These are phyloP conservation scores for Colletotrichum magnum DNA, from an alignment of 2,329 filamentous ascomycete species.

Conservation along the genomic window DNA sequence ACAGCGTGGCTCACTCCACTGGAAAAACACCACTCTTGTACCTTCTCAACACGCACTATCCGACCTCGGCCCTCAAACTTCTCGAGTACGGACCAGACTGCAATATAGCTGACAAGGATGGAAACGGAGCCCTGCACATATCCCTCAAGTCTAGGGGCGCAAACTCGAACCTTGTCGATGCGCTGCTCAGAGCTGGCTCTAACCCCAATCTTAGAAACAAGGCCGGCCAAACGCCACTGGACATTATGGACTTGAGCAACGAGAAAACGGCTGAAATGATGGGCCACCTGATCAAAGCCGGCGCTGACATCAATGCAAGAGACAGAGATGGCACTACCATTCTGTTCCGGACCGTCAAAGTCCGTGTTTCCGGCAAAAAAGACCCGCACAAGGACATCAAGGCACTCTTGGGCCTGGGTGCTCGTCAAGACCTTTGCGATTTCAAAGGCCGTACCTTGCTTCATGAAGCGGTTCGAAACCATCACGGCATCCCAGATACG, in stretches of 20 bases:
- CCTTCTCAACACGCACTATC: neutral
- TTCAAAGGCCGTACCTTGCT: conserved; percentile 40
- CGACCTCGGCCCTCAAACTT: conserved; percentile 14
- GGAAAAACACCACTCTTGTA: conserved; percentile 44
- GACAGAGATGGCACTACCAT: conserved; percentile 41
- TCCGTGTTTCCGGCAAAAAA: neutral
- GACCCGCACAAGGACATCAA: conserved; percentile 13
- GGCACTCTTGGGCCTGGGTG: conserved; percentile 39
- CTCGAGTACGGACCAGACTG: conserved; percentile 43
- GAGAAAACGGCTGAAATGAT: neutral
- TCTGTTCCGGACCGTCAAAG: conserved; percentile 35
- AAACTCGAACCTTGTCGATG: conserved; percentile 9
- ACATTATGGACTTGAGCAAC: neutral
- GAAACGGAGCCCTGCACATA: conserved; percentile 44
- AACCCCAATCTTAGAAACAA: conserved; percentile 43
- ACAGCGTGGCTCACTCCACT: conserved; percentile 39
- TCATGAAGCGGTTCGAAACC: conserved; percentile 36
- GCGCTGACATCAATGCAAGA: conserved; percentile 43
- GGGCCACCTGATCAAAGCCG: conserved; percentile 40
- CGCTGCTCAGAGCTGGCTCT: conserved; percentile 41
- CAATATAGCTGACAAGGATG: conserved; percentile 39
- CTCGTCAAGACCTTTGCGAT: conserved; percentile 36
- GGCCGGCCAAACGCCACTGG: conserved; percentile 40
- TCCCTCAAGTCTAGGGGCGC: neutral
- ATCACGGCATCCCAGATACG: neutral